Percentiles rank a stretch among this genome's conserved stretches.
Conservation (phyloP, 2,329 filamentous ascomycete genomes). For the Ophiostoma novo-ulmi region DNA sequence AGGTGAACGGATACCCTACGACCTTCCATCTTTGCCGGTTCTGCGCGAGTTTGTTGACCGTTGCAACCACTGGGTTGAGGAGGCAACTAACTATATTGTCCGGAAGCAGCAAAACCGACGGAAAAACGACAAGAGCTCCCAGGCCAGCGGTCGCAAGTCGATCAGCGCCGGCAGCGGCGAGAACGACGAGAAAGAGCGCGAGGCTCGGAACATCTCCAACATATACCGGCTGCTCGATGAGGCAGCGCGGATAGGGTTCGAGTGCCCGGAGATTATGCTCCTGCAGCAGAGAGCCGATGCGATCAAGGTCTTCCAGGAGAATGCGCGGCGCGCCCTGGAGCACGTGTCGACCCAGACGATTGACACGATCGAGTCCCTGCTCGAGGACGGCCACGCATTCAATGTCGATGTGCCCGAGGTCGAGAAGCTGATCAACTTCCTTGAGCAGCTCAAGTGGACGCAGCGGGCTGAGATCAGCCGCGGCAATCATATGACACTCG, state of each 20-base stretch:
- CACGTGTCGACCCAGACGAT: constrained; percentile 61
- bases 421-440: constrained; percentile 70
- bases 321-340: constrained; percentile 64
- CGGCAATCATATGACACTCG: constrained; percentile 62
- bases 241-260: constrained; percentile 83
- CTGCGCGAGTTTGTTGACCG: constrained; percentile 87
- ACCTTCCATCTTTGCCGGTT: constrained; percentile 73
- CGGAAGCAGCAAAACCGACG: constrained; percentile 96
- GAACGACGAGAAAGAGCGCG: constrained; percentile 60
- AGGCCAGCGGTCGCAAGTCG: constrained; percentile 66
- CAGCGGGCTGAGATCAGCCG: constrained; percentile 65
- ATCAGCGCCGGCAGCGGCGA: constrained; percentile 40
- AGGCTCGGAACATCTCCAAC: constrained; percentile 82
- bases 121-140: constrained; percentile 86
- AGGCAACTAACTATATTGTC: constrained; percentile 92
- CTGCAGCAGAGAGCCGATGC: constrained; percentile 79
- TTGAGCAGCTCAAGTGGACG: constrained; percentile 86
- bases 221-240: constrained; percentile 78
- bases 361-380: constrained; percentile 77
- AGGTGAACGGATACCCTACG: constrained; percentile 92
- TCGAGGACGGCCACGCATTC: constrained; percentile 84
- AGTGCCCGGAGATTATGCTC: constrained; percentile 82
- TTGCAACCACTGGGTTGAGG: constrained; percentile 97
- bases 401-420: constrained; percentile 90
- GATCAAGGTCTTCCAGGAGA: constrained; percentile 77